Evolutionary conservation across 192 early-diverging fungal genomes (phyloP).

Genomic region (Coemansia sp.): DNA sequence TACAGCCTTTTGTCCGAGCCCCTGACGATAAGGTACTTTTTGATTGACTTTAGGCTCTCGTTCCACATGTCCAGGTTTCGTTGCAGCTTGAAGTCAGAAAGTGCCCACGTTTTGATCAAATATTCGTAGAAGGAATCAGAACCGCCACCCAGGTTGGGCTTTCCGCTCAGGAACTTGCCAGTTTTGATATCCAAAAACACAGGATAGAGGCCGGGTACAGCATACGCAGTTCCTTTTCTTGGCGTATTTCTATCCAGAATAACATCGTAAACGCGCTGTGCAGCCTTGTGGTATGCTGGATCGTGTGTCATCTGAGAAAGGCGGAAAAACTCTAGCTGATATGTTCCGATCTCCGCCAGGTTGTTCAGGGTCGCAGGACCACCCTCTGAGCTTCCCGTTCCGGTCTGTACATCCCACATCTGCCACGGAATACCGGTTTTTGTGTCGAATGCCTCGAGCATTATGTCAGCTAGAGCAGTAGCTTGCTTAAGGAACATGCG

Average conservation of each 20-base stretch:
- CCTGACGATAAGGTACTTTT: conserved; percentile 41
- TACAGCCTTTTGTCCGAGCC: conserved; percentile 52
- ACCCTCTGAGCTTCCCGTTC: conserved; percentile 45
- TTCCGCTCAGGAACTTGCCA: conserved; percentile 48
- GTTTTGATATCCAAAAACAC: conserved; percentile 62
- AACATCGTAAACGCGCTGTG: conserved; percentile 60
- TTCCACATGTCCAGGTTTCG: conserved; percentile 53
- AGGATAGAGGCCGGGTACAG: conserved; percentile 71
- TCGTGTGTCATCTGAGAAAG: conserved; percentile 76
- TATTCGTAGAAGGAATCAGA: conserved; percentile 98
- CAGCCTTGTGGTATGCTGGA: conserved; percentile 80
- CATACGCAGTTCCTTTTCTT: conserved; percentile 32
- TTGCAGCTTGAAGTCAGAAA: conserved; percentile 60
- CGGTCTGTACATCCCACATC: conserved; percentile 74
- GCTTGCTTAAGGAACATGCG: conserved; percentile 71
- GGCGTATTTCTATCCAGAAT: conserved; percentile 45
- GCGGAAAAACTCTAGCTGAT: conserved; percentile 84
- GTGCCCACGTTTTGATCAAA: conserved; percentile 85
- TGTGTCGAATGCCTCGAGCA: conserved; percentile 70
- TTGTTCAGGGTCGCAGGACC: conserved; percentile 50
- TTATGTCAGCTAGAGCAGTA: conserved; percentile 73
- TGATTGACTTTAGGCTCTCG: conserved; percentile 42
- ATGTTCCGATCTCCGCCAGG: conserved; percentile 52
- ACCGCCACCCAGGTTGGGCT: conserved; percentile 80
- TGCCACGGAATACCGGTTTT: conserved; percentile 59